Evolutionary conservation across 202 grass and related monocot genomes (phyloP), one percentile per base, ranked within the genome.

Genomic region (Musa balbisiana): DNA sequence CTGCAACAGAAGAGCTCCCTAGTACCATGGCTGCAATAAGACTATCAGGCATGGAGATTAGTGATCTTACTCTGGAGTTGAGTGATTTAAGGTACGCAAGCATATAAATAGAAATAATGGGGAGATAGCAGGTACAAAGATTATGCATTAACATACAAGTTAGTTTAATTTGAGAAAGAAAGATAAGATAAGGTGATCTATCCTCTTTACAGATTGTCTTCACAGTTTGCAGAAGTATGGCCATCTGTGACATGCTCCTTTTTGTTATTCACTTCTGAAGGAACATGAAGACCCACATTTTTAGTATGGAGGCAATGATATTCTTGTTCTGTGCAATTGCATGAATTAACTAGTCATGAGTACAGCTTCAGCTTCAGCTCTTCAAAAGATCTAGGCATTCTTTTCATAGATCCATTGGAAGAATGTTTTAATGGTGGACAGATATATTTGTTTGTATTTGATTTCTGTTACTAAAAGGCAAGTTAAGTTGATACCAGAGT

Each of bases 61-160:
- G 86, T 80, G 92, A 96, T 87, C 86, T 96, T 60, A 96, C 92
- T 49, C 76, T 96, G 73, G 92, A 87, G 72, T 70, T 96, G 82
- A 96, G 80, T 76, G 88, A 91, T 84, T 84, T 96, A 71, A 96
- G 92, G 92, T 96, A 84, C 8, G 52, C 51, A n/a, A 2, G 43
- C 67, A 49, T 69, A 49, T n/a, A 68, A 69, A 15, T 52, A 81
- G 26, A 72, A 51, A 16, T n/a, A 25, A 55, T 64, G 26, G 16
- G 64, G 62, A 29, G 23, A 9, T 13, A 17, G n/a, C 13, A 24
- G 60, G 21, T 51, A 68, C 55, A 22, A 75, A 64, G 9, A 11
- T 80, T 43, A 8, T 43, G 33, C 4, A 43, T 43, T 43, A 43
- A 43, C 33, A 43, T 43, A 43, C 33, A 43, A 43, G 33, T 43